phyloP scores from a whole-genome alignment of 495 filamentous ascomycete species.

The Aspergillus homomorphus region DNA sequence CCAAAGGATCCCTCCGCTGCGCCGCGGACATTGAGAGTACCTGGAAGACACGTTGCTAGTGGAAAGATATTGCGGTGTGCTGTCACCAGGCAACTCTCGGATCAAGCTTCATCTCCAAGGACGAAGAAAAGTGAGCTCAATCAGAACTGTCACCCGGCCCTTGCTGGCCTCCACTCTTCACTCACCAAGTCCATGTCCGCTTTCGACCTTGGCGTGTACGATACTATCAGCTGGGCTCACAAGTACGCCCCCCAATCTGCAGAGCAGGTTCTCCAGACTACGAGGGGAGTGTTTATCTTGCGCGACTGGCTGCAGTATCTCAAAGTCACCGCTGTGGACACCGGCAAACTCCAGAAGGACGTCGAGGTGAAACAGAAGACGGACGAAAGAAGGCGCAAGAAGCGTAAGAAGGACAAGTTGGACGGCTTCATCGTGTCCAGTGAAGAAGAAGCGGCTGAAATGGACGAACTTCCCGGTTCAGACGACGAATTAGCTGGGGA shows the following conservation, averaged over 20 bases:
- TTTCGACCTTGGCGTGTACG: slow-evolving; percentile 77
- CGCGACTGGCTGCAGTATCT: slow-evolving; percentile 81
- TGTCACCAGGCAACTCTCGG: slow-evolving; percentile 36
- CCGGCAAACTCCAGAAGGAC: slow-evolving; percentile 45
- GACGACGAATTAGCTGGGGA: slow-evolving; percentile 52
- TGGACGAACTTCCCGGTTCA: slow-evolving; percentile 67
- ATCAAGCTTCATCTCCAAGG: neutral
- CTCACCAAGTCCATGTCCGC: slow-evolving; percentile 64
- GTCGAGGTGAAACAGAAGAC: slow-evolving; percentile 39
- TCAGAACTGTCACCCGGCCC: slow-evolving; percentile 49
- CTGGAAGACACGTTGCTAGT: slow-evolving; percentile 35
- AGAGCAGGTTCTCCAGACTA: slow-evolving; percentile 71
- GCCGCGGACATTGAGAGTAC: slow-evolving; percentile 28
- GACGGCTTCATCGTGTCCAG: slow-evolving; percentile 85
- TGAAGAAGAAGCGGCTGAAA: slow-evolving; percentile 73
- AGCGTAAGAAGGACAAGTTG: slow-evolving; percentile 66
- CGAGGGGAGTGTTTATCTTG: slow-evolving; percentile 66
- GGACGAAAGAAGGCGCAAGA: slow-evolving; percentile 53
- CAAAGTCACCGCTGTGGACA: slow-evolving; percentile 70
- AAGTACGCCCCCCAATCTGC: slow-evolving; percentile 80
- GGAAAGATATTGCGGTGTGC: slow-evolving; percentile 31
- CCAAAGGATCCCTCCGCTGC: neutral
- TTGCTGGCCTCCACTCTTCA: slow-evolving; percentile 57
- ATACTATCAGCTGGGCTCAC: slow-evolving; percentile 69
- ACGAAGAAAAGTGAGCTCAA: slow-evolving; percentile 1